Evolutionary conservation across 73 alveolate species (phyloP).

Genomic region (Paramecium sexaurelia): DNA sequence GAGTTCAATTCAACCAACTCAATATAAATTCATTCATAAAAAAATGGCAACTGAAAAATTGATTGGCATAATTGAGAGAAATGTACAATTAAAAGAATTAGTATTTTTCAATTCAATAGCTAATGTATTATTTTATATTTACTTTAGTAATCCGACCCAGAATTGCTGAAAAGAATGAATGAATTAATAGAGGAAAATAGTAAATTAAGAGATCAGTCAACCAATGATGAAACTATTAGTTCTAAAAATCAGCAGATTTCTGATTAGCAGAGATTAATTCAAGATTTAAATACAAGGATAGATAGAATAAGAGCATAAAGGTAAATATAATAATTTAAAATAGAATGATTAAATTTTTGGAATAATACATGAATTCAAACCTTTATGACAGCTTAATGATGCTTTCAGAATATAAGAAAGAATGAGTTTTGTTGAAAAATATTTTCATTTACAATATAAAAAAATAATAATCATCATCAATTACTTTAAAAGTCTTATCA

Average conservation of each 20-base stretch:
- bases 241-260: background rate
- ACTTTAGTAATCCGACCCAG: background rate
- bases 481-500: background rate
- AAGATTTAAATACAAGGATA: background rate
- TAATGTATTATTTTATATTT: background rate
- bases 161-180: constrained; percentile 28
- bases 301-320: constrained; percentile 9
- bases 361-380: background rate
- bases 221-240: background rate
- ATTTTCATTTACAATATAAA: background rate
- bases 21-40: background rate
- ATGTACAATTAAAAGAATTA: background rate
- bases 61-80: background rate
- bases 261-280: background rate
- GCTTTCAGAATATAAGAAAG: background rate
- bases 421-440: background rate
- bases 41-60: constrained; percentile 27
- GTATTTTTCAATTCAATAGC: background rate
- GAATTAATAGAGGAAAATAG: background rate
- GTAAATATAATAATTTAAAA: background rate
- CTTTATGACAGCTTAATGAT: too few relatives aligned
- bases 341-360: background rate
- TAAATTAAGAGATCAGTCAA: background rate
- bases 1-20: background rate
- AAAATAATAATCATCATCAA: background rate